Evolutionary conservation across 805 yeast genomes (phyloP).

Genomic region (Candida gorgasii): DNA sequence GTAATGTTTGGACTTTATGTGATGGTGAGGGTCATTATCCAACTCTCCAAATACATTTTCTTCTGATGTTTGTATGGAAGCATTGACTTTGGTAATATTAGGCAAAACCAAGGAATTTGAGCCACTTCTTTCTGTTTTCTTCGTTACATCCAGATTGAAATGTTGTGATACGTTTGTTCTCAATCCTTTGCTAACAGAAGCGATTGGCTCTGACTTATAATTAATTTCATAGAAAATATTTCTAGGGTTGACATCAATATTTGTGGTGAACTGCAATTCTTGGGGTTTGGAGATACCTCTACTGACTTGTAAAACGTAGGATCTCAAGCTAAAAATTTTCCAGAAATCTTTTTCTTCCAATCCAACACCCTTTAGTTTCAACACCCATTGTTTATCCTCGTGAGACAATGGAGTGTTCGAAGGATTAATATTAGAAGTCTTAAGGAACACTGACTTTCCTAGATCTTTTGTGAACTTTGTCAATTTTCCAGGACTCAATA

Average conservation of each 20-base stretch:
- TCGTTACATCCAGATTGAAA: neutral
- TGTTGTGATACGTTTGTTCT: conserved; percentile 20
- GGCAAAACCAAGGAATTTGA: conserved; percentile 31
- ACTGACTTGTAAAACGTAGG: conserved; percentile 63
- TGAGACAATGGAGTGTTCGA: conserved; percentile 45
- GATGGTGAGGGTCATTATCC: conserved; percentile 29
- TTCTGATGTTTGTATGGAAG: conserved; percentile 41
- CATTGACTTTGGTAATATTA: conserved; percentile 29
- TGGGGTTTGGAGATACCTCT: conserved; percentile 21
- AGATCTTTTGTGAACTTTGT: conserved; percentile 33
- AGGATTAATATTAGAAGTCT: neutral
- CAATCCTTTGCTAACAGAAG: conserved; percentile 19
- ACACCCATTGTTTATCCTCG: conserved; percentile 74
- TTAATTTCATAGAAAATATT: conserved; percentile 40
- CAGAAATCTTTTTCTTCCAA: conserved; percentile 71
- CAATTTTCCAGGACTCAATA: conserved; percentile 18
- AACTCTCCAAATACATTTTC: conserved; percentile 49
- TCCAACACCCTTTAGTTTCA: conserved; percentile 71
- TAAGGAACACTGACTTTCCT: conserved; percentile 32
- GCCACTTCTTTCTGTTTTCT: conserved; percentile 15
- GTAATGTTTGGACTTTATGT: neutral
- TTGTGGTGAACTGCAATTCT: neutral
- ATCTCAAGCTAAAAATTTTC: conserved; percentile 75
- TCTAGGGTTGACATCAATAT: conserved; percentile 22
- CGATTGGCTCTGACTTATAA: conserved; percentile 36